Conservation (phyloP, 306 rosid genomes). For the Ceratonia siliqua region DNA sequence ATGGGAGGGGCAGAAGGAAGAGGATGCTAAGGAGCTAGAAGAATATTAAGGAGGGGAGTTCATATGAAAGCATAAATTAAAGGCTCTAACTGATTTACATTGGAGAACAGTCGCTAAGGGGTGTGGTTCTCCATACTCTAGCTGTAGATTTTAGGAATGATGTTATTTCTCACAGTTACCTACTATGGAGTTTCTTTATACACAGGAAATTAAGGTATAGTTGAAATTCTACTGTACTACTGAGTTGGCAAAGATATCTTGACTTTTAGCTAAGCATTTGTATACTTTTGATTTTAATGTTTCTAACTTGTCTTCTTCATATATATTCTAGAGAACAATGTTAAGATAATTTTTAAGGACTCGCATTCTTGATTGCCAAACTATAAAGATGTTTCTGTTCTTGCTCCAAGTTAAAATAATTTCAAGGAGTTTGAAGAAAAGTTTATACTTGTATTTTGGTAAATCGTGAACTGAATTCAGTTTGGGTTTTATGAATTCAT, state of each 20-base stretch:
- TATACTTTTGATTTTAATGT: neutral
- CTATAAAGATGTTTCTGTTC: neutral
- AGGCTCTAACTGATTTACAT: neutral
- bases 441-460: conserved; percentile 17
- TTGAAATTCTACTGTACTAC: neutral
- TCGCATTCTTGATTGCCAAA: neutral
- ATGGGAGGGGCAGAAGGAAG: neutral
- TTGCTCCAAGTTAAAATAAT: neutral
- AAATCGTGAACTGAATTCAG: neutral
- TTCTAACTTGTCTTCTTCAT: neutral
- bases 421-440: conserved; percentile 5
- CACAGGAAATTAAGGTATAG: too few species aligned
- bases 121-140: neutral
- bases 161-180: neutral
- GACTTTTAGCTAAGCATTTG: neutral
- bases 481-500: neutral
- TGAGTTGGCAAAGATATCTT: neutral
- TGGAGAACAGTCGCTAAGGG: neutral
- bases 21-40: neutral
- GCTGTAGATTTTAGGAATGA: neutral
- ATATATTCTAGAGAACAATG: neutral
- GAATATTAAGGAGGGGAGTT: neutral
- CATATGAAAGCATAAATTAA: neutral
- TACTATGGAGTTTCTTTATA: neutral
- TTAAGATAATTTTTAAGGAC: neutral